Evolutionary conservation across 2,329 filamentous ascomycete genomes (phyloP), one percentile per base, ranked within the genome.

Genomic region (Davidsoniella australis): DNA sequence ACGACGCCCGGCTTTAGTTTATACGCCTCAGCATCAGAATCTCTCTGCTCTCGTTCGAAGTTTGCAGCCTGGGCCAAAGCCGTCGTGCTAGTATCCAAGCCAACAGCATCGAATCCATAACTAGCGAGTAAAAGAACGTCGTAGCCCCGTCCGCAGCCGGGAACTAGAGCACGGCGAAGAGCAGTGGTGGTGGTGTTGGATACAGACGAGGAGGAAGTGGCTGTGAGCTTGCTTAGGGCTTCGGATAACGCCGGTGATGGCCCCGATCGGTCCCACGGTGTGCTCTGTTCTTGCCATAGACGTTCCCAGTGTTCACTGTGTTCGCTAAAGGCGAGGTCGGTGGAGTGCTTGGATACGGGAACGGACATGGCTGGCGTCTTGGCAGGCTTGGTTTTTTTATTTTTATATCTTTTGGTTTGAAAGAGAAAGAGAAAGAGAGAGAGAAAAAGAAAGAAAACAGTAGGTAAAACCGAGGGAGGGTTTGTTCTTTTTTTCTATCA

Each of bases 61-160:
- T 56, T 57, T 52, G 68, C 62, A 38, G 69, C 70, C 55, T 66
- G 63, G 9, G 68, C 61, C 7, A 69, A 56, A 2, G 69, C 71
- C 12, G 57, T 58, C 7, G 67, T 58, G 41, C 78, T 79, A 49
- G 74, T 72, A 59, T 93, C 86, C 1, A 94, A 64, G 0, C 85
- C 87, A 57, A 76, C 79, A 1, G 78, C 77, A 63, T 93, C 81
- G 60, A 84, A 91, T 1, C 86, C 86, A 58, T 80, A 76, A 8
- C 76, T 75, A 45, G 78, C 75, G 41, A 94, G 71, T 37, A 94
- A 68, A 8, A 85, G 68, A 1, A 86, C 82, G 64, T 94, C 87
- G 59, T 91, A 82, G 4, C 86, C 87, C 43, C 75, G 73, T 0
- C 86, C 87, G 62, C 86, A 94, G 4, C 85, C 86, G 0, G 86